Evolutionary conservation across 169 alveolate genomes (phyloP).

Genomic region (Eimeria brunetti): DNA sequence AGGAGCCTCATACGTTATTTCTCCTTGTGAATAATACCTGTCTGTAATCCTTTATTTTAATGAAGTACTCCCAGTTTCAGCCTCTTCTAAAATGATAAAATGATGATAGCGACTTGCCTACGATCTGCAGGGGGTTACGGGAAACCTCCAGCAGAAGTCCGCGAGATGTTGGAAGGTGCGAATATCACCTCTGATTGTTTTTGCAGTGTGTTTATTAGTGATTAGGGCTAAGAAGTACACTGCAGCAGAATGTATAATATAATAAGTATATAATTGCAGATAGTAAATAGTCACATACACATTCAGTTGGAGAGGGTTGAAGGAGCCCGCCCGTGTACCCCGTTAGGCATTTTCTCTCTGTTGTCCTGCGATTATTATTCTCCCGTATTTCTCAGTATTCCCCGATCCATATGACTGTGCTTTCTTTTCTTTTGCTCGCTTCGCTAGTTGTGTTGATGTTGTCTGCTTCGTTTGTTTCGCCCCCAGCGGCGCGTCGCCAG

Average conservation of each 20-base stretch:
- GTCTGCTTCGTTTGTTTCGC: not conserved
- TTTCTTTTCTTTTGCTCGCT: not conserved
- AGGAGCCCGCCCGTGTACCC: not conserved
- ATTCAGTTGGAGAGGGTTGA: not conserved
- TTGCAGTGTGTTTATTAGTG: not conserved
- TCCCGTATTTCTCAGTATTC: not conserved
- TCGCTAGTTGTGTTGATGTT: not conserved
- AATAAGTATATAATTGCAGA: not conserved
- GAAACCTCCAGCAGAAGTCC: conserved; percentile 25
- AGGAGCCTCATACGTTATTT: no score
- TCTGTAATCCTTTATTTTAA: not conserved
- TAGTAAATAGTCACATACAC: not conserved
- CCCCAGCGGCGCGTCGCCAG: conserved; percentile 25
- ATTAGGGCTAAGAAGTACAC: not conserved
- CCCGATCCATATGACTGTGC: not conserved
- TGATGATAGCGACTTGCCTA: not conserved
- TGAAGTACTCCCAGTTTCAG: not conserved
- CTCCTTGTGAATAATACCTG: not conserved
- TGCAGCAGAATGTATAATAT: not conserved
- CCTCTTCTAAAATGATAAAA: not conserved
- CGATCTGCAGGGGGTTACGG: conserved; percentile 45
- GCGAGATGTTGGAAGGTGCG: conserved; percentile 11
- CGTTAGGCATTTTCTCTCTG: not conserved
- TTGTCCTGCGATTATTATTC: not conserved
- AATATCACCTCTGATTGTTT: not conserved